Percentiles rank a stretch among this genome's conserved stretches.
These are phyloP conservation scores for Colletotrichum sp. DNA, from an alignment of 2,329 filamentous ascomycete genomes.

Conservation along the genomic window DNA sequence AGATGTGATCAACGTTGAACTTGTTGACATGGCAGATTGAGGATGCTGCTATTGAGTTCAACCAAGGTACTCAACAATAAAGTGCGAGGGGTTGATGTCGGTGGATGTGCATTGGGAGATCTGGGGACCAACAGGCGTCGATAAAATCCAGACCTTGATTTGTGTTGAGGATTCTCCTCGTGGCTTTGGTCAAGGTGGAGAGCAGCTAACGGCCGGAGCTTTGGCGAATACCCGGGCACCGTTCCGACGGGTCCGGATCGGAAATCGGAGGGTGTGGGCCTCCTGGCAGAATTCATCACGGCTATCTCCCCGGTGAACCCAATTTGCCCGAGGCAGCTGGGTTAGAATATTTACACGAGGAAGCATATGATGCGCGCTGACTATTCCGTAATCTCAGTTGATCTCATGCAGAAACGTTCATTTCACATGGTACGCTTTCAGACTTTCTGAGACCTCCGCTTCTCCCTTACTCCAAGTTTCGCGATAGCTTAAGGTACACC, in stretches of 20 bases:
- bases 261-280: neutral
- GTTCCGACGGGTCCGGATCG: neutral
- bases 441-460: neutral
- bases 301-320: neutral
- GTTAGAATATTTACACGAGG: neutral
- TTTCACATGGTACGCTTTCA: neutral
- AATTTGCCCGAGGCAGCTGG: neutral
- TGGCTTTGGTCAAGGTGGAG: neutral
- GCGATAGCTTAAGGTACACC: neutral
- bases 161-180: neutral
- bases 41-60: neutral
- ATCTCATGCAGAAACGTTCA: neutral
- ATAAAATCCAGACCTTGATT: rapidly evolving
- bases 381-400: neutral
- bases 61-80: neutral
- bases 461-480: neutral
- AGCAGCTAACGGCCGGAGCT: neutral
- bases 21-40: neutral
- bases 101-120: neutral
- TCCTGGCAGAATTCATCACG: neutral
- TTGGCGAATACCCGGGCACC: neutral
- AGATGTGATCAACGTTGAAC: neutral
- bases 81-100: neutral
- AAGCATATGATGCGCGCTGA: neutral
- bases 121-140: neutral